Base-by-base conservation (phyloP, 2,329 filamentous ascomycete genomes). In the Escovopsis sp. region DNA sequence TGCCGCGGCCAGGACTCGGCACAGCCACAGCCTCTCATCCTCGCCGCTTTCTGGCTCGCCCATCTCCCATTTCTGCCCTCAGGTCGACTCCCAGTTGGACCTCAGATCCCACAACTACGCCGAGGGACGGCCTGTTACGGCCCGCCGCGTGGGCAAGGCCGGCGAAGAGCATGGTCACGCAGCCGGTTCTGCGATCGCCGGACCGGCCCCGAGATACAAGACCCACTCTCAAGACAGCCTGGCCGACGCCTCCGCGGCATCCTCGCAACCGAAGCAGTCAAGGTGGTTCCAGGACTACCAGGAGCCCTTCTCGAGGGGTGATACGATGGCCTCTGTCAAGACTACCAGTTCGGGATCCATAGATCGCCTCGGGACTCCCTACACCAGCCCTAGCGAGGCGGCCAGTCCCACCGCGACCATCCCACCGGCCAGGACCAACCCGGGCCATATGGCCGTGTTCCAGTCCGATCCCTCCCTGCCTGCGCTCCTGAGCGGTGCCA, bases 391-490 rank as follows among this genome's bases (percentile, higher is more conserved):
- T 0, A 73, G 71, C 50, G 72, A 74, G 42, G 58, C 66, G 2
- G 60, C 65, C 4, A 73, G 70, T 46, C 70, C 72, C 4, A 58
- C 69, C 5, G 66, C 63, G 18, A 59, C 62, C 3, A 62, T 62
- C 36, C 55, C 55, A 6, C 57, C 61, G 4, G 59, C 59, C 19
- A 65, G 65, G 46, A 62, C 60, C n/a, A 55, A 62, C 1, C 63
- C 66, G 4, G 68, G 70, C 6, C 62, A 67, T 8, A 69, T 71
- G 50, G 52, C 70, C 12, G 64, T 63, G 3, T 79, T 77, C 55
- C 73, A 73, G 43, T 80, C 76, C 3, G 76, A 80, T 41, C 76
- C 75, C 0, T 81, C 77, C 5, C 59, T 81, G 3, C 77, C 77
- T 10, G 75, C 76, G 6, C 60, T 80, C 7, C 63, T 80, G 10